phyloP scores from a whole-genome alignment of 768 basidiomycete species.

The Boletus rubroflammeus region DNA sequence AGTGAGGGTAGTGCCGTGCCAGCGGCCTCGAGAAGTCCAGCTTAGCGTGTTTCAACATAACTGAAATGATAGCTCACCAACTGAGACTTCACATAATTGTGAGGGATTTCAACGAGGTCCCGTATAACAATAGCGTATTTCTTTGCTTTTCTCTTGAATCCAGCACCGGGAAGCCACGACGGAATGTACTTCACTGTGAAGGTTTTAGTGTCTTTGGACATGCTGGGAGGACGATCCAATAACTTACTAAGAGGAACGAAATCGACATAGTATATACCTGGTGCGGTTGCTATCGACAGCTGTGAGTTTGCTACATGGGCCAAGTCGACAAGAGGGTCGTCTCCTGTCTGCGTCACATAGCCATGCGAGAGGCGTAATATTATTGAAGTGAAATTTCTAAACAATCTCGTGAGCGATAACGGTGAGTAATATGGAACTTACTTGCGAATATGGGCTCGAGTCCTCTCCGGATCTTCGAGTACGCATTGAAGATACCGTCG shows the following conservation, averaged over 20 bases:
- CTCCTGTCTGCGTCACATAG: neutral
- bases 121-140: neutral
- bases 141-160: neutral
- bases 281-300: neutral
- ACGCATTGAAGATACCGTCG: neutral
- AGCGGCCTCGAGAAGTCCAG: neutral
- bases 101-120: neutral
- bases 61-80: neutral
- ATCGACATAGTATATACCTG: neutral
- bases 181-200: neutral
- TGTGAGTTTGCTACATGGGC: neutral
- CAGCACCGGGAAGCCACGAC: neutral
- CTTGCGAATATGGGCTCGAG: neutral
- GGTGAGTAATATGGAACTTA: neutral
- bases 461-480: neutral
- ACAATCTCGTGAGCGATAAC: neutral
- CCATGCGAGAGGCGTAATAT: neutral
- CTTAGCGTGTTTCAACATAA: neutral
- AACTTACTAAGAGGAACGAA: neutral
- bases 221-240: neutral
- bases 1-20: neutral
- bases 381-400: neutral
- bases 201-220: neutral
- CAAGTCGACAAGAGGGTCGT: neutral
- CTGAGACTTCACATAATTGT: neutral